phyloP scores from a whole-genome alignment of 2,329 filamentous ascomycete genomes.

The Alternaria gaisen region DNA sequence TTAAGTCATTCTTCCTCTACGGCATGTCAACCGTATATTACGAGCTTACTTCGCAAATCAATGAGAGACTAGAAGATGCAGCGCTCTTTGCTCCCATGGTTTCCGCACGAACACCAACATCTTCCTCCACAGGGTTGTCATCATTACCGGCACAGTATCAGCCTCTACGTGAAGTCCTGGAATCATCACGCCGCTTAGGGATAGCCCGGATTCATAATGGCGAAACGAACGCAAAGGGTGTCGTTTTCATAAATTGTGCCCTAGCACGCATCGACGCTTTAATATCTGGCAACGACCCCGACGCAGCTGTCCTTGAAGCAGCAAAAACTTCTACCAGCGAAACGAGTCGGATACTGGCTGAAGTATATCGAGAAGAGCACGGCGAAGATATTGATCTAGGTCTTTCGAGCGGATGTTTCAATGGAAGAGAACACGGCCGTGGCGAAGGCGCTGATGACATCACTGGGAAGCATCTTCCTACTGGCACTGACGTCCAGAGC shows the following conservation, averaged over 20 bases:
- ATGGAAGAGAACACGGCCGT: conserved; percentile 19
- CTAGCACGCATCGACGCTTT: conserved; percentile 39
- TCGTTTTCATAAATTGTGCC: conserved; percentile 28
- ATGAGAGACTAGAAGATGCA: conserved; percentile 11
- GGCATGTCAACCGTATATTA: conserved; percentile 34
- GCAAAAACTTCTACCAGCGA: conserved; percentile 27
- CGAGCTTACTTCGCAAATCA: conserved; percentile 34
- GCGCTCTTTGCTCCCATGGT: background rate
- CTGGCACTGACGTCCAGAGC: background rate
- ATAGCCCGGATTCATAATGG: conserved; percentile 30
- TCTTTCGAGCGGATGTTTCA: conserved; percentile 1
- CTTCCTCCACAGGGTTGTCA: background rate
- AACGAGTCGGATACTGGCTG: conserved; percentile 22
- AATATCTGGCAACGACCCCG: conserved; percentile 19
- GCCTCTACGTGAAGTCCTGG: conserved; percentile 20
- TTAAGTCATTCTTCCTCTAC: conserved; percentile 37
- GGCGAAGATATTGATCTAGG: conserved; percentile 32
- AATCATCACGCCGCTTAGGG: conserved; percentile 16
- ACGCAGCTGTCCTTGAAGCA: conserved; percentile 28
- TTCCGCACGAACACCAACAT: conserved; percentile 5
- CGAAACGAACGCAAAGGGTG: conserved; percentile 39
- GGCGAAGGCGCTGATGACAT: conserved; percentile 21
- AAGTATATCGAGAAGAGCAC: conserved; percentile 31
- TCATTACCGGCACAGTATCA: conserved; percentile 23
- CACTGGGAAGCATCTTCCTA: background rate